A percentile compares a stretch with the other conserved stretches of the same genome.
Conservation (phyloP, 2,329 filamentous ascomycete genomes). For the Curvularia sp. region DNA sequence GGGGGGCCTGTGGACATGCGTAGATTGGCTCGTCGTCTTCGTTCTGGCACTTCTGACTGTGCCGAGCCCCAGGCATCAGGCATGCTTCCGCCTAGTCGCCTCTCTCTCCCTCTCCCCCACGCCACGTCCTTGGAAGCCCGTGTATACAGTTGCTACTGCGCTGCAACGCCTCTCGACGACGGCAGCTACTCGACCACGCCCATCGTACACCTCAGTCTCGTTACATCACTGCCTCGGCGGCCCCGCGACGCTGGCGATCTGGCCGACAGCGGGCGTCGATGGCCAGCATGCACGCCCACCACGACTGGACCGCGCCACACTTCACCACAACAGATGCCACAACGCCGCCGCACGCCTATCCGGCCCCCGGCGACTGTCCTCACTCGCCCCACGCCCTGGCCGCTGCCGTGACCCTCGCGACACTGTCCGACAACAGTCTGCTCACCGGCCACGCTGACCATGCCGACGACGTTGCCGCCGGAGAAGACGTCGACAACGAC, state of each 20-base stretch:
- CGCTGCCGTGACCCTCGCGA: constrained; percentile 39
- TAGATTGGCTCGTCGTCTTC: constrained; percentile 16
- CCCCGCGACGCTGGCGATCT: constrained; percentile 21
- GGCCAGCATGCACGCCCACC: constrained; percentile 35
- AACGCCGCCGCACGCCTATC: constrained; percentile 16
- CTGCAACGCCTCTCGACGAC: constrained; percentile 25
- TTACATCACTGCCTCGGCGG: constrained; percentile 16
- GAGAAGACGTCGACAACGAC: constrained; percentile 9
- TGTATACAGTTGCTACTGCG: constrained; percentile 24
- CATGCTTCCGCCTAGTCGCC: constrained; percentile 19
- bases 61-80: constrained; percentile 8
- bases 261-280: constrained; percentile 33
- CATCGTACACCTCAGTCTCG: constrained; percentile 9
- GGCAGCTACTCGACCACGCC: neutral
- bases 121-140: constrained; percentile 19
- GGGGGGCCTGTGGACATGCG: constrained; percentile 2
- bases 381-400: constrained; percentile 35
- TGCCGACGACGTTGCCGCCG: constrained; percentile 11
- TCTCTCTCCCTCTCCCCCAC: constrained; percentile 16
- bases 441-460: constrained; percentile 32
- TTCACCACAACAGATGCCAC: constrained; percentile 23
- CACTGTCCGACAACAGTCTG: constrained; percentile 41
- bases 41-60: constrained; percentile 14
- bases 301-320: constrained; percentile 21
- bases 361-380: constrained; percentile 16